Evolutionary conservation across 768 basidiomycete species (phyloP).

Genomic region (Naganishia antarctica): DNA sequence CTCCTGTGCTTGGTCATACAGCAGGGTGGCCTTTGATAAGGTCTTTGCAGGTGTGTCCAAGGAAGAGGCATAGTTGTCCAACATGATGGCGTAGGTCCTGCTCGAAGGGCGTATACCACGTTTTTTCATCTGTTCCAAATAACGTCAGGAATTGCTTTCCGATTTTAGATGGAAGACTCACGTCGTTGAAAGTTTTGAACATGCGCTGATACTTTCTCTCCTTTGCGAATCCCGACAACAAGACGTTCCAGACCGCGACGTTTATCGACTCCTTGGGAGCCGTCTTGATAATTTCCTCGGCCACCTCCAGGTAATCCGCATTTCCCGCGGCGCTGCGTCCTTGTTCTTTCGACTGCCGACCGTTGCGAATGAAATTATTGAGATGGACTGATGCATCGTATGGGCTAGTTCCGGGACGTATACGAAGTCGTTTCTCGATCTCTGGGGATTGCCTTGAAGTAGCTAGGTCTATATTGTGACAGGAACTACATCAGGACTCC

Average conservation of each 20-base stretch:
- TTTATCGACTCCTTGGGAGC: conserved; percentile 33
- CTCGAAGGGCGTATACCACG: conserved; percentile 40
- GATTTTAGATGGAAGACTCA: conserved; percentile 28
- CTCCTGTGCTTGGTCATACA: conserved; percentile 25
- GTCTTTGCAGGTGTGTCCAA: conserved; percentile 12
- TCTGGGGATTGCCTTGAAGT: neutral
- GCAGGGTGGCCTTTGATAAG: conserved; percentile 12
- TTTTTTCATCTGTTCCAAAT: conserved; percentile 45
- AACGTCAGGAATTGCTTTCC: neutral
- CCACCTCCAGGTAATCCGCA: conserved; percentile 8
- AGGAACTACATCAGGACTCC: no score
- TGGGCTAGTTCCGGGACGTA: conserved; percentile 7
- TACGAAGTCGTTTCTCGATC: conserved; percentile 2
- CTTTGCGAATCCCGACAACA: conserved; percentile 36
- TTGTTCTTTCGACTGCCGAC: neutral
- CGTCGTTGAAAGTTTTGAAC: conserved; percentile 45
- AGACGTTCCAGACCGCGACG: conserved; percentile 41
- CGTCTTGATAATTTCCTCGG: conserved; percentile 28
- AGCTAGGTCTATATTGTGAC: neutral
- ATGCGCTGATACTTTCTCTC: conserved; percentile 37
- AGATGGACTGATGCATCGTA: conserved; percentile 15
- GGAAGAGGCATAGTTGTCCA: conserved; percentile 36
- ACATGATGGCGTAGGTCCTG: conserved; percentile 39
- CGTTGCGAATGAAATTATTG: conserved; percentile 13
- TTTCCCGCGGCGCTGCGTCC: neutral